Conservation (phyloP, 345 rosid genomes). For the Citrus trifoliata region DNA sequence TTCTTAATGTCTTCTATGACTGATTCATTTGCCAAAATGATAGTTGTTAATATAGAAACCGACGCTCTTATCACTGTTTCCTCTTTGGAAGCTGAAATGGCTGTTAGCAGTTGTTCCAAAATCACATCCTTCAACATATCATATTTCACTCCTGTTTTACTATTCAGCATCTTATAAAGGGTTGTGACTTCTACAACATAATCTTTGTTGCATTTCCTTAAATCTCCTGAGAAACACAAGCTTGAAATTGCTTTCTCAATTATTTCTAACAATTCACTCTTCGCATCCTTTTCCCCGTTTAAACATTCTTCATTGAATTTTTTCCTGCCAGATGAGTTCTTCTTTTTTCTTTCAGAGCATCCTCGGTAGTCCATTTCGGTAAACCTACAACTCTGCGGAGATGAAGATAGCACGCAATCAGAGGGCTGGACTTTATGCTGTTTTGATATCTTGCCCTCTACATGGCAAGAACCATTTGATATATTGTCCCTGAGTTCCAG, state of each 20-base stretch:
- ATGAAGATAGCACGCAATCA: constrained; percentile 35
- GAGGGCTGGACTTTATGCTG: constrained; percentile 31
- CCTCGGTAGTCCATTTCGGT: constrained; percentile 4
- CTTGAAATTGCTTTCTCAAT: constrained; percentile 57
- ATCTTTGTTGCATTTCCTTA: constrained; percentile 48
- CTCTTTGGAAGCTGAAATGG: constrained; percentile 73
- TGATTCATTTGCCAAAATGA: constrained; percentile 51
- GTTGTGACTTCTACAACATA: constrained; percentile 59
- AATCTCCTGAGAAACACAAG: constrained; percentile 45
- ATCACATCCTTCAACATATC: constrained; percentile 64
- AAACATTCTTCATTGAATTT: constrained; percentile 18
- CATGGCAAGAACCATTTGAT: constrained; percentile 7
- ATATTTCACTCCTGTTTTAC: constrained; percentile 58
- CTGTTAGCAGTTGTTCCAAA: constrained; percentile 62
- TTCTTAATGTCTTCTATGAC: constrained; percentile 63
- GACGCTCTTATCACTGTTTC: constrained; percentile 66
- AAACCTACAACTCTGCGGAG: constrained; percentile 16
- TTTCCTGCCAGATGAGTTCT: constrained; percentile 17
- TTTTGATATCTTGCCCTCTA: constrained; percentile 31
- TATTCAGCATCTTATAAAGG: constrained; percentile 59
- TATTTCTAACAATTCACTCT: constrained; percentile 42
- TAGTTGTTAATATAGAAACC: constrained; percentile 56
- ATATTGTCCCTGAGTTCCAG: constrained; percentile 35
- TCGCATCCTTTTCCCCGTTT: constrained; percentile 26
- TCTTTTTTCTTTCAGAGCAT: constrained; percentile 29